Conservation (phyloP, 306 rosid genomes). For the Cotoneaster glaucophyllus region DNA sequence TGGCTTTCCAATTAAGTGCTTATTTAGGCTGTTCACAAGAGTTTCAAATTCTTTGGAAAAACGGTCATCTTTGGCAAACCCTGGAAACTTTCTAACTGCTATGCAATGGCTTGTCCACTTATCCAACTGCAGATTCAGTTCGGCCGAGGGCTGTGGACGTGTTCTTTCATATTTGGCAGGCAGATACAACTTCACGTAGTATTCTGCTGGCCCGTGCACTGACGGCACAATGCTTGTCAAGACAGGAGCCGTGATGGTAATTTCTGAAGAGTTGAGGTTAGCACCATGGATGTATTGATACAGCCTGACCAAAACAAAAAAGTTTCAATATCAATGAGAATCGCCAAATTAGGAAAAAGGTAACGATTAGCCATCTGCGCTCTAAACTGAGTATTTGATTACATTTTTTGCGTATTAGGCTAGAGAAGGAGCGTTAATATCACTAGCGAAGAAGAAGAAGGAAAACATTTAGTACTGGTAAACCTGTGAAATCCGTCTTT, state of each 20-base stretch:
- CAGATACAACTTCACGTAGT: constrained; percentile 38
- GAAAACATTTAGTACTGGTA: neutral
- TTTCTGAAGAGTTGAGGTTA: constrained; percentile 37
- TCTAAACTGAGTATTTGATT: too few species aligned
- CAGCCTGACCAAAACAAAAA: constrained; percentile 34
- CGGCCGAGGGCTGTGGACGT: constrained; percentile 49
- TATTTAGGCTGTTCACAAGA: constrained; percentile 40
- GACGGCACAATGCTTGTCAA: constrained; percentile 43
- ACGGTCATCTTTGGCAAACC: constrained; percentile 61
- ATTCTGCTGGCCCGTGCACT: constrained; percentile 12
- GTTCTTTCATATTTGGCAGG: constrained; percentile 25
- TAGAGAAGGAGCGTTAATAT: too few species aligned
- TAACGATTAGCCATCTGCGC: too few species aligned
- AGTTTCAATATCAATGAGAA: neutral
- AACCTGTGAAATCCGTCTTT: constrained; percentile 73
- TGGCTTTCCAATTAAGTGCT: constrained; percentile 9
- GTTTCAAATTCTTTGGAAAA: constrained; percentile 37
- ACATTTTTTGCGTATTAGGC: too few species aligned
- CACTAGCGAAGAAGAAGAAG: neutral
- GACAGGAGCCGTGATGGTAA: constrained; percentile 54
- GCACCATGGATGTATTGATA: constrained; percentile 64
- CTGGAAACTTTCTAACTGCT: constrained; percentile 58
- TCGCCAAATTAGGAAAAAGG: too few species aligned
- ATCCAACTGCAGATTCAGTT: constrained; percentile 41
- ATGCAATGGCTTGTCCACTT: constrained; percentile 52